phyloP scores from a whole-genome alignment of 305 asterid genomes.

The Coffea humblotiana region DNA sequence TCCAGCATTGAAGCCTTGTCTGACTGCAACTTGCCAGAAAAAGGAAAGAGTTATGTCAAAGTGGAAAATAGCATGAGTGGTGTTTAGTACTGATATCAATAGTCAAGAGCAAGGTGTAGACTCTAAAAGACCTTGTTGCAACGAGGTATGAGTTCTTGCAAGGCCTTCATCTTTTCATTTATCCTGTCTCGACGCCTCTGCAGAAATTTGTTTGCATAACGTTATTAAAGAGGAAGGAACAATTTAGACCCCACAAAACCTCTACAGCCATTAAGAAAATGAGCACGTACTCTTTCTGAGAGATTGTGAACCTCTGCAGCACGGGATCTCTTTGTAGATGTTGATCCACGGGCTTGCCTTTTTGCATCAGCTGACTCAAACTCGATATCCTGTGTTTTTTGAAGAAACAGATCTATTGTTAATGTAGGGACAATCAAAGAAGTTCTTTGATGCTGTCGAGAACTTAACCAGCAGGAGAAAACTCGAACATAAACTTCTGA shows the following conservation, averaged over 20 bases:
- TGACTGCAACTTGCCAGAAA: constrained; percentile 43
- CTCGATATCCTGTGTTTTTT: constrained; percentile 48
- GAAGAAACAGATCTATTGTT: not conserved
- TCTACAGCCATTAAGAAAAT: not conserved
- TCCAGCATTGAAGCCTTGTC: constrained; percentile 92
- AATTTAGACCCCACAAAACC: not conserved
- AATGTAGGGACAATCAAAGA: not conserved
- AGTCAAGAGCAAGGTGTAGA: not conserved
- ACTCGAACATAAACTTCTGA: not conserved
- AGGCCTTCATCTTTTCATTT: constrained; percentile 78
- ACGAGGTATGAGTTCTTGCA: constrained; percentile 87
- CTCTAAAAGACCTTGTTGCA: constrained; percentile 72
- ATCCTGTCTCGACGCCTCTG: constrained; percentile 93
- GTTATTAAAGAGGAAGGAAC: constrained; percentile 9
- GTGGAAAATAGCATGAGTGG: not conserved
- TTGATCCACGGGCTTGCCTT: constrained; percentile 51
- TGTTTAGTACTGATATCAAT: not conserved
- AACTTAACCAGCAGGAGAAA: not conserved
- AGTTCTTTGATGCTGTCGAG: not conserved
- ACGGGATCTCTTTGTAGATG: constrained; percentile 73
- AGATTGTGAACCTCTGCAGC: constrained; percentile 92
- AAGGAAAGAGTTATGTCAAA: not conserved
- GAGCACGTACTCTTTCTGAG: constrained; percentile 73
- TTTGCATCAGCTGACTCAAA: constrained; percentile 49
- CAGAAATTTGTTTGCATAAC: constrained; percentile 20